Conservation (phyloP, 176 grass and related monocot genomes). For the Paspalum notatum region DNA sequence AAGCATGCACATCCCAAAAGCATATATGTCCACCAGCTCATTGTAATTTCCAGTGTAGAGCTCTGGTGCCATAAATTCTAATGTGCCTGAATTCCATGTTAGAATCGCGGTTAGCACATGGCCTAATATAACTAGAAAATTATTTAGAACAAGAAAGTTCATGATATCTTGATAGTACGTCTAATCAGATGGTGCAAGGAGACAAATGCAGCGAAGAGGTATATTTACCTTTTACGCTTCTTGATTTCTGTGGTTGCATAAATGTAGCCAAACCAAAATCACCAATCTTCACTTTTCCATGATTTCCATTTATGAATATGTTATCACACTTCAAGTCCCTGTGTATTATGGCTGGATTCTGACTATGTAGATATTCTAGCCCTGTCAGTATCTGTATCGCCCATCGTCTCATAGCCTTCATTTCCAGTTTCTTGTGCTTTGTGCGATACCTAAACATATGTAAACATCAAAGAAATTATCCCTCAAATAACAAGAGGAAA, state of each 20-base stretch:
- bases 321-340: conserved; percentile 63
- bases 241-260: conserved; percentile 46
- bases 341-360: conserved; percentile 47
- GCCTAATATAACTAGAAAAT: background rate
- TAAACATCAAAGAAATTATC: background rate
- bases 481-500: no score
- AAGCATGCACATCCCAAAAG: conserved; percentile 73
- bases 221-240: conserved; percentile 42
- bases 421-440: conserved; percentile 57
- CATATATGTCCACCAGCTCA: conserved; percentile 63
- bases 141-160: background rate
- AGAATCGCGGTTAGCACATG: background rate
- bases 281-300: conserved; percentile 65
- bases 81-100: conserved; percentile 47
- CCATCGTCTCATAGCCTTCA: conserved; percentile 54
- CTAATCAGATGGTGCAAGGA: background rate
- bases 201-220: background rate
- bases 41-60: conserved; percentile 53
- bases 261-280: conserved; percentile 58
- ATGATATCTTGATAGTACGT: no score
- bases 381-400: conserved; percentile 53
- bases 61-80: conserved; percentile 68
- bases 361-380: conserved; percentile 52
- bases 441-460: conserved; percentile 39
- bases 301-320: conserved; percentile 64